A percentile compares a stretch with the other conserved stretches of the same genome.
phyloP scores from a whole-genome alignment of 2,329 filamentous ascomycete genomes.

The Sporothrix globosa region DNA sequence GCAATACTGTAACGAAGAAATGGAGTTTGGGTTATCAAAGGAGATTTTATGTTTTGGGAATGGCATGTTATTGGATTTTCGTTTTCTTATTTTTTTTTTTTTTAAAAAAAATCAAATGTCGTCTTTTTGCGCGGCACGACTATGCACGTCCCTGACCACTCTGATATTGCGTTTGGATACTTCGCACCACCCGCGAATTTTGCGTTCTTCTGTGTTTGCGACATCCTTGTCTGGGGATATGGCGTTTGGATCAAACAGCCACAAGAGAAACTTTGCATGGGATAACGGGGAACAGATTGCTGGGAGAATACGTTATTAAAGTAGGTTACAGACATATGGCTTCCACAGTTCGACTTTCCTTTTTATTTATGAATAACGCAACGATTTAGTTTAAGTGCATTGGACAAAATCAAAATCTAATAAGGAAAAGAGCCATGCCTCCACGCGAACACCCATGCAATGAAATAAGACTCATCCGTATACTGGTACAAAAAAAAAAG shows the following conservation, averaged over 20 bases:
- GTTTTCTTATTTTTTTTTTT: not conserved
- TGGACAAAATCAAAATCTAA: not conserved
- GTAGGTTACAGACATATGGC: not conserved
- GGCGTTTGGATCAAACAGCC: not conserved
- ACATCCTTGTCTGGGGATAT: not conserved
- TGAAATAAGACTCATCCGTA: not conserved
- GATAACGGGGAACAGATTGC: not conserved
- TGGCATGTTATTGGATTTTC: conserved; percentile 14
- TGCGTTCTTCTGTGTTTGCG: not conserved
- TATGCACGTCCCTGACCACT: not conserved
- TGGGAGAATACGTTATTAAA: not conserved
- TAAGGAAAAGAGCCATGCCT: not conserved
- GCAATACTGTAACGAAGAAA: conserved; percentile 24
- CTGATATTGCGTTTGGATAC: not conserved
- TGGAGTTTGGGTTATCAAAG: conserved; percentile 18
- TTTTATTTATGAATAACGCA: not conserved
- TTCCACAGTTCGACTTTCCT: not conserved
- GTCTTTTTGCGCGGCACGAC: not conserved
- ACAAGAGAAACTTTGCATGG: not conserved
- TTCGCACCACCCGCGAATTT: not conserved
- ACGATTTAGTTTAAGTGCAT: not conserved
- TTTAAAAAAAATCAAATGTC: not conserved
- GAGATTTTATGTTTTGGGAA: conserved; percentile 10
- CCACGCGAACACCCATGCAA: not conserved
- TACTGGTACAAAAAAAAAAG: not conserved